Conservation (phyloP, 352 stramenopile species). For the Phytophthora sp. region DNA sequence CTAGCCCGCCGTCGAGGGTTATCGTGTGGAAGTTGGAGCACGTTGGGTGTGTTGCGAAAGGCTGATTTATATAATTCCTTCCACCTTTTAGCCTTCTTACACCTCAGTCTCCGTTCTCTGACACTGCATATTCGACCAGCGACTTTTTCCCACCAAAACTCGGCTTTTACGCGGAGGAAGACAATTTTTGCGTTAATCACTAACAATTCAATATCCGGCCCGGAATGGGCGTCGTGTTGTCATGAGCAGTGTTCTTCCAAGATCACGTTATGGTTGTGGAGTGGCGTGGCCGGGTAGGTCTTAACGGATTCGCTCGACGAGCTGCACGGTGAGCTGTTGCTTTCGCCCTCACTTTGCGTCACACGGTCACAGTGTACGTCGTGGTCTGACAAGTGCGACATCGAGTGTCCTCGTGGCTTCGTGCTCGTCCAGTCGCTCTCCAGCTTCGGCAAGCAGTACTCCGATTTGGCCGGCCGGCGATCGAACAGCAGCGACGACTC, state of each 20-base stretch:
- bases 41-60: slow-evolving; percentile 2
- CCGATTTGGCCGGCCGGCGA: slow-evolving; percentile 26
- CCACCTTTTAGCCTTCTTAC: slow-evolving; percentile 11
- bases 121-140: slow-evolving; percentile 20
- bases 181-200: slow-evolving; percentile 15
- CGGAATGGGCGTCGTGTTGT: slow-evolving; percentile 27
- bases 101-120: slow-evolving; percentile 4
- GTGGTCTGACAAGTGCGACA: slow-evolving; percentile 48
- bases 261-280: slow-evolving; percentile 33
- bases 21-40: no score
- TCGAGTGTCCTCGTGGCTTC: slow-evolving; percentile 53
- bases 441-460: slow-evolving; percentile 36
- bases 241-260: slow-evolving; percentile 36
- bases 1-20: no score
- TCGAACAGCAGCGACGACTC: slow-evolving; percentile 23
- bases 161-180: slow-evolving; percentile 13
- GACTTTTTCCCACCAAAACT: slow-evolving; percentile 19
- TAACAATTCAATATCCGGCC: slow-evolving; percentile 33
- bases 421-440: slow-evolving; percentile 47
- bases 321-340: slow-evolving; percentile 50
- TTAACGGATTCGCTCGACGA: slow-evolving; percentile 32
- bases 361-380: slow-evolving; percentile 34
- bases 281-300: slow-evolving; percentile 27
- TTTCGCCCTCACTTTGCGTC: slow-evolving; percentile 51
- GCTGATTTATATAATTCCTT: slow-evolving; percentile 36